Evolutionary conservation across 1,284 basidiomycete genomes (phyloP), one percentile per base, ranked within the genome.

Genomic region (Porodaedalea pini): DNA sequence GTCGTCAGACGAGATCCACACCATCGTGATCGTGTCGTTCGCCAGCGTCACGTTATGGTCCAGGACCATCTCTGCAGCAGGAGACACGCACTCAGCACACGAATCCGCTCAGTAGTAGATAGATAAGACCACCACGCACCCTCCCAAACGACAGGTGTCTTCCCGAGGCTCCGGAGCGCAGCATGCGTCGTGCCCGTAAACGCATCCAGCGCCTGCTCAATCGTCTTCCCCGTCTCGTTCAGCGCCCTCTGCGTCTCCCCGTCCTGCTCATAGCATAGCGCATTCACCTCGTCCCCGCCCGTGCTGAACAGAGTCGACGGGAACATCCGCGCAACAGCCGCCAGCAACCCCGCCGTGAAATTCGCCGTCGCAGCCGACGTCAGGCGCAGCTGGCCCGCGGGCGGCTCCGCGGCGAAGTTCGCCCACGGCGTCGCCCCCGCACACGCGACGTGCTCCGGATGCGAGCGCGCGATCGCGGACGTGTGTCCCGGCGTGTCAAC

Each of bases 401-500:
- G 79, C 10, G 78, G 78, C 61, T 79, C 73, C 60, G 79, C 80
- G 3, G 87, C 87, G 63, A 80, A 88, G 4, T 69, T 71, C 2
- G 75, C 62, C 88, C 88, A 92, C 0, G 87, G 86, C 2, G 73
- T 70, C 1, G 77, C 73, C 59, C 83, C 75, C 10, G 78, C 73
- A 68, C 92, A 94, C 1, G 90, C 89, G 45, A 94, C 72, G 64
- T 84, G 78, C 40, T 92, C 86, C 0, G 89, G 88, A 67, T 85
- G 80, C 0, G 87, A 71, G 39, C 80, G 70, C 1, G 78, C 77
- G 47, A 94, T 86, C 55, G 78, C 73, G 3, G 86, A 75, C 3
- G 90, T 92, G 69, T 94, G 91, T 15, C 90, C 91, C 0, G 90
- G 92, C 0, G 87, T 91, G 70, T 86, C 83, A 56, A 85, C 75